A percentile compares a stretch with the other conserved stretches of the same genome.
Evolutionary conservation across 2,329 filamentous ascomycete genomes (phyloP).

Genomic region (Sporothrix inflata): DNA sequence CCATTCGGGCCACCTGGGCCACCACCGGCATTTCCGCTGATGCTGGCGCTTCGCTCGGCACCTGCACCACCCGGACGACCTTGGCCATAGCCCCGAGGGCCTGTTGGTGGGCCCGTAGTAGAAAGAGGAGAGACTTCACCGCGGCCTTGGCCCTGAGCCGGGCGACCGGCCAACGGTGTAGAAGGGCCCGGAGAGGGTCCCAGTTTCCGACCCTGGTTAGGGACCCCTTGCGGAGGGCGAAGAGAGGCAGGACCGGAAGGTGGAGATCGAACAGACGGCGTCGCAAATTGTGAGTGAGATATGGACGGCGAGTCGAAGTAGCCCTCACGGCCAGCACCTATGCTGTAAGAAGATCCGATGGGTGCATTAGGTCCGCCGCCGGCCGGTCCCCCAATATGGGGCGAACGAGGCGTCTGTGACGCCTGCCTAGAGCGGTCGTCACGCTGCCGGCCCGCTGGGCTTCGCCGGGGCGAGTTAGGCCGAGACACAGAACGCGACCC

Average conservation of each 20-base stretch:
- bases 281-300: not conserved
- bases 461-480: conserved; percentile 57
- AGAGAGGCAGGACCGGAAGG: conserved; percentile 60
- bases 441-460: conserved; percentile 46
- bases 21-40: not conserved
- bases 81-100: conserved; percentile 29
- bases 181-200: conserved; percentile 41
- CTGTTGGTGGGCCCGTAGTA: conserved; percentile 30
- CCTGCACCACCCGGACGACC: not conserved
- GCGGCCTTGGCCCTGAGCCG: conserved; percentile 37
- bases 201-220: conserved; percentile 45
- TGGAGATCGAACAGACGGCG: conserved; percentile 45
- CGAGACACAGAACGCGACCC: conserved; percentile 56
- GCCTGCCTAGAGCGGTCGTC: conserved; percentile 53
- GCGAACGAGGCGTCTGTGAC: conserved; percentile 48
- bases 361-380: not conserved
- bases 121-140: conserved; percentile 23
- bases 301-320: conserved; percentile 3
- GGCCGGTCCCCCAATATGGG: conserved; percentile 29
- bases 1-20: conserved; percentile 13
- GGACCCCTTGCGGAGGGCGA: conserved; percentile 55
- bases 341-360: not conserved
- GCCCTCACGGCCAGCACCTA: conserved; percentile 13
- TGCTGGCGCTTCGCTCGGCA: conserved; percentile 12
- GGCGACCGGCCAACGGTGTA: conserved; percentile 40